These are phyloP conservation scores for Ettlia oleoabundans DNA, from an alignment of 139 green algal species.

Conservation along the genomic window DNA sequence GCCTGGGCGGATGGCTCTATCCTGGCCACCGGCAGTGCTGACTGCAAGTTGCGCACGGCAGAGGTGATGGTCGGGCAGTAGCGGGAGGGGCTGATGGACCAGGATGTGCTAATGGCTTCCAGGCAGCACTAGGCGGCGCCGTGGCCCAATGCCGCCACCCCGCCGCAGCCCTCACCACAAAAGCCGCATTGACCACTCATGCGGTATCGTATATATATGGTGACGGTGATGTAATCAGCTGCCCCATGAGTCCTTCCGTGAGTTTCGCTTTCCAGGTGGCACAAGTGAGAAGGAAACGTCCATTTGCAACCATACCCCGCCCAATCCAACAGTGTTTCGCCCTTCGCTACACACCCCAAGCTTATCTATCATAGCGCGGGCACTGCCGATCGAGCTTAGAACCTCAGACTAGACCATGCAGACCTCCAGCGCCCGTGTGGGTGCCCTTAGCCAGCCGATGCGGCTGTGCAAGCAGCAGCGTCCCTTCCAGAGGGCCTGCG, in stretches of 20 bases:
- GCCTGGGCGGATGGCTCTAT: conserved; percentile 6
- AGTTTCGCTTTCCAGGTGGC: too few relatives aligned
- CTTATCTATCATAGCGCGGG: not conserved
- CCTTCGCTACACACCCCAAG: not conserved
- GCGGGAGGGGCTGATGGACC: not conserved
- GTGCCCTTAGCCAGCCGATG: not conserved
- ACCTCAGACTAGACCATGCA: not conserved
- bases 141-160: too few relatives aligned
- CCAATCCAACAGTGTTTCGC: too few relatives aligned
- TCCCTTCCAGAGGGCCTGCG: not conserved
- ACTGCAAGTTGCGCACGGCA: conserved; percentile 32
- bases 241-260: not conserved
- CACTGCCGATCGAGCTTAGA: not conserved
- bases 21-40: conserved; percentile 30
- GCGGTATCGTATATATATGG: too few relatives aligned
- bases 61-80: conserved; percentile 9
- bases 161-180: too few relatives aligned
- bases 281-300: too few relatives aligned
- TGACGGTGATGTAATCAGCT: not conserved
- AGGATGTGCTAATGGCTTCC: not conserved
- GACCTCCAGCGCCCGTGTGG: not conserved
- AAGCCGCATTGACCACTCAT: too few relatives aligned
- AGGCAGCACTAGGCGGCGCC: not conserved
- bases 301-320: too few relatives aligned
- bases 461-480: not conserved